Base-by-base conservation (phyloP, 225 moss, liverwort and hornwort genomes). In the Pseudisothecium myosuroides region DNA sequence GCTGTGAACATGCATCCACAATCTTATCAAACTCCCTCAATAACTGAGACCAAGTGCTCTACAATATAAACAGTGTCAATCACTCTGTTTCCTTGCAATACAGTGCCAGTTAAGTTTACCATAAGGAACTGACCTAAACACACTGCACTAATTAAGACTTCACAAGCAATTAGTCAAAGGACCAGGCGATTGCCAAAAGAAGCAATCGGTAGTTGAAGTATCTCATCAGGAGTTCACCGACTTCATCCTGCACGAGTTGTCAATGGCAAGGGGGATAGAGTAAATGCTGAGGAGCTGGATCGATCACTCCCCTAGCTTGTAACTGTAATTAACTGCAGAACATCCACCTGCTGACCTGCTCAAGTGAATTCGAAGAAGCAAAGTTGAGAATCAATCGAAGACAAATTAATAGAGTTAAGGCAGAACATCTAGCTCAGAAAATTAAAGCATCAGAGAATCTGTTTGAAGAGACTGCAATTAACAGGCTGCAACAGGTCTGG, bases 271-370 rank as follows among this genome's bases (percentile, higher is more conserved):
- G 45, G 88, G 90, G 60, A 92, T 83, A 45, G 95, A 94, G 55
- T 90, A 91, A 95, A 67, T 93, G 92, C 78, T 94, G 91, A 36
- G 94, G 88, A 47, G 96, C 93, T 78, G 92, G 87, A 73, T 93
- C 97, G 87, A 73, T 93, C 97, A 81, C 90, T 92, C 68, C 95
- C n/a, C n/a, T n/a, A n/a, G n/a, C n/a, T 95, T 26, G 92, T 94
- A 49, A 92, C 15, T 61, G 12, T 21, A 74, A n/a, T n/a, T n/a
- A n/a, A 29, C 17, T 39, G n/a, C 76, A 54, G 19, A 27, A 12
- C 29, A n/a, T 54, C 24, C 52, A 54, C 37, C 50, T 83, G 52
- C 66, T 37, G n/a, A 54, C 37, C 50, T 83, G 52, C 66, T 37
- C 52, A 67, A 83, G 54, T 82, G 64, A 49, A 50, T n/a, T n/a